Percentiles rank a stretch among this genome's conserved stretches.
phyloP scores from a whole-genome alignment of 2,329 filamentous ascomycete genomes.

The Aspergillus pseudoviridinutans region DNA sequence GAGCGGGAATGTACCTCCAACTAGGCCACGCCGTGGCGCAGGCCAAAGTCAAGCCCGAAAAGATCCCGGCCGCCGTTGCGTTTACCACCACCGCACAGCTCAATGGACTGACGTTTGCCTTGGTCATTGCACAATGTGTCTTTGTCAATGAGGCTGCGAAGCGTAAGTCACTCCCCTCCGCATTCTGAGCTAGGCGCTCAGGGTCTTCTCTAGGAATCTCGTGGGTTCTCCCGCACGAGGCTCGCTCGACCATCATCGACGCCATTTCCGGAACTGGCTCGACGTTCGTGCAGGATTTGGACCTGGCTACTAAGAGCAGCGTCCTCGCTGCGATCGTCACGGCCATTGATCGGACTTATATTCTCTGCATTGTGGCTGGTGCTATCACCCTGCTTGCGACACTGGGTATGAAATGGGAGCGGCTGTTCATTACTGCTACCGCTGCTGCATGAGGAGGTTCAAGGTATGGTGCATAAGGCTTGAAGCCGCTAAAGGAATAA shows the following conservation, averaged over 20 bases:
- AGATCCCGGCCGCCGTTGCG: conserved; percentile 7
- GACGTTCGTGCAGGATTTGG: not conserved
- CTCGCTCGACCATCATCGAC: not conserved
- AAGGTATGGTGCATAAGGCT: not conserved
- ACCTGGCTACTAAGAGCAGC: not conserved
- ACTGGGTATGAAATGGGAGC: conserved; percentile 5
- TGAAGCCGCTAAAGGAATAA: too few species aligned
- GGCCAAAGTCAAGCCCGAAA: conserved; percentile 9
- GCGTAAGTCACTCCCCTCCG: not conserved
- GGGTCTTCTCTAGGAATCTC: not conserved
- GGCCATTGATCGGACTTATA: conserved; percentile 5
- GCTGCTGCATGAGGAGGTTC: conserved; percentile 1
- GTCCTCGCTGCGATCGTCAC: conserved; percentile 4
- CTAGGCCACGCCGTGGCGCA: conserved; percentile 16
- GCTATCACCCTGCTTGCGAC: not conserved
- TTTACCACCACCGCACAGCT: conserved; percentile 17
- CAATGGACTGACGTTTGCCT: conserved; percentile 11
- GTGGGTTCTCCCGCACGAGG: conserved; percentile 2
- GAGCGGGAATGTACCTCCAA: conserved; percentile 17
- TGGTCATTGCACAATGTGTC: conserved; percentile 15
- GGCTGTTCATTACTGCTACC: conserved; percentile 1
- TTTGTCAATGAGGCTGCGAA: conserved; percentile 12
- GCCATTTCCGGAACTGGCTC: not conserved
- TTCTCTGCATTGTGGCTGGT: conserved; percentile 3
- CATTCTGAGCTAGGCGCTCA: not conserved